A percentile compares a stretch with the other conserved stretches of the same genome.
Conservation (phyloP, 345 rosid species). For the Noccaea caerulescens region DNA sequence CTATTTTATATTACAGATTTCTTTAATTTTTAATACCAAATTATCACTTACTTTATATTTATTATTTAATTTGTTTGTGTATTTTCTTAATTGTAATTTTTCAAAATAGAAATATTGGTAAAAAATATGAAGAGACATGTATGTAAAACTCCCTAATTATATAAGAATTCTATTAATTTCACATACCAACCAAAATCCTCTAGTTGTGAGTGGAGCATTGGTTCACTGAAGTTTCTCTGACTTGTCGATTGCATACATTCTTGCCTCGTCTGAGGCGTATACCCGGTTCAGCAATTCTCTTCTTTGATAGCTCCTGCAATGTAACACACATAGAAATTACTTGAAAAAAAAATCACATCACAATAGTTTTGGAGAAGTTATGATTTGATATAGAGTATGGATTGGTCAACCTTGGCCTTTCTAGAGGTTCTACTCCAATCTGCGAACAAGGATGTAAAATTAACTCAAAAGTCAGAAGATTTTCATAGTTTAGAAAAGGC, state of each 20-base stretch:
- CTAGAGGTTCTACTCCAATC: conserved; percentile 47
- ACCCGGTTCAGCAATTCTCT: conserved; percentile 59
- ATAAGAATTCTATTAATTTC: not conserved
- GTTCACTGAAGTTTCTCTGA: conserved; percentile 56
- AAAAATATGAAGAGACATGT: no score
- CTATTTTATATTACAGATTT: no score
- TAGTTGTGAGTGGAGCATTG: conserved; percentile 64
- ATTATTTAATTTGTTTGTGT: no score
- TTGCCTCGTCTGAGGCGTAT: conserved; percentile 62
- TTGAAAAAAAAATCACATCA: not conserved
- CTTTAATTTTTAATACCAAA: no score
- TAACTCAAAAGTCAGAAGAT: no score
- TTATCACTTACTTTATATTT: no score
- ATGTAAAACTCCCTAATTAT: no score
- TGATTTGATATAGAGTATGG: not conserved
- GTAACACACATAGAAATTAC: not conserved
- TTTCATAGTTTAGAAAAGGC: no score
- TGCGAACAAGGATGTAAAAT: conserved; percentile 36
- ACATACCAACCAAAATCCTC: conserved; percentile 71
- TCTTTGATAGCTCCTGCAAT: conserved; percentile 51
- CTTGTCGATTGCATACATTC: conserved; percentile 55
- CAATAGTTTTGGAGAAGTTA: not conserved
- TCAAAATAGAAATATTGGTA: no score
- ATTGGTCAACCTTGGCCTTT: conserved; percentile 52
- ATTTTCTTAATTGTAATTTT: no score